Conservation (phyloP, 345 rosid species). For the Camelina neglecta region DNA sequence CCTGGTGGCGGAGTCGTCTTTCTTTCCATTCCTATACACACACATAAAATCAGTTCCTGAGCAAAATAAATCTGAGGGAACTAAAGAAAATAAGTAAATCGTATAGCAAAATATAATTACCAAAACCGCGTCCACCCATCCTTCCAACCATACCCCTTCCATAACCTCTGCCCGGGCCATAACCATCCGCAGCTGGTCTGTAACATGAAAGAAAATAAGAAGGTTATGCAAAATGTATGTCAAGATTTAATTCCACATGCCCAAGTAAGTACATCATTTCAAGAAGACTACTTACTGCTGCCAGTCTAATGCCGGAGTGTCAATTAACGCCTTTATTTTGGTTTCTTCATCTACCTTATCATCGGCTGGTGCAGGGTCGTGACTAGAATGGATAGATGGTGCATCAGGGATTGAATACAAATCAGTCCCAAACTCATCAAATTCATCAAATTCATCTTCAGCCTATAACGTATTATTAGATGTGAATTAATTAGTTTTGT, state of each 20-base stretch:
- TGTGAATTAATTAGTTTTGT: not conserved
- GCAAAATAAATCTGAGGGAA: not conserved
- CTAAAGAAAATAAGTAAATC: not conserved
- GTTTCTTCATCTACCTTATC: slow-evolving; percentile 81
- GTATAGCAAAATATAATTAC: slow-evolving; percentile 47
- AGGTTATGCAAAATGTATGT: not conserved
- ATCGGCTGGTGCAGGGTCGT: slow-evolving; percentile 62
- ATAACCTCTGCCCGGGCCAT: slow-evolving; percentile 83
- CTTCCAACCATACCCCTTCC: slow-evolving; percentile 86
- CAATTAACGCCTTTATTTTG: slow-evolving; percentile 88
- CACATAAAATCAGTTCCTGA: slow-evolving; percentile 9
- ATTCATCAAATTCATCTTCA: slow-evolving; percentile 95
- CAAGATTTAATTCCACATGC: slow-evolving; percentile 3
- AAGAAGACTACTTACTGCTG: slow-evolving; percentile 68
- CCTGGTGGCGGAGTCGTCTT: slow-evolving; percentile 91
- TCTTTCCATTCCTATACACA: slow-evolving; percentile 73
- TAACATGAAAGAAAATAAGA: slow-evolving; percentile 35
- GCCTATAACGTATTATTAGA: slow-evolving; percentile 45
- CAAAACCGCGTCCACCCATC: slow-evolving; percentile 91
- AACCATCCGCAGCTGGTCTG: slow-evolving; percentile 80
- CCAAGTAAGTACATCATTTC: slow-evolving; percentile 9
- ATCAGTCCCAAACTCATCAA: slow-evolving; percentile 98
- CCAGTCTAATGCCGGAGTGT: slow-evolving; percentile 97
- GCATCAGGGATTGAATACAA: slow-evolving; percentile 83
- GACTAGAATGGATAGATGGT: slow-evolving; percentile 55